Conservation (phyloP, 1,284 basidiomycete genomes). For the Phaffia rhodozyma region DNA sequence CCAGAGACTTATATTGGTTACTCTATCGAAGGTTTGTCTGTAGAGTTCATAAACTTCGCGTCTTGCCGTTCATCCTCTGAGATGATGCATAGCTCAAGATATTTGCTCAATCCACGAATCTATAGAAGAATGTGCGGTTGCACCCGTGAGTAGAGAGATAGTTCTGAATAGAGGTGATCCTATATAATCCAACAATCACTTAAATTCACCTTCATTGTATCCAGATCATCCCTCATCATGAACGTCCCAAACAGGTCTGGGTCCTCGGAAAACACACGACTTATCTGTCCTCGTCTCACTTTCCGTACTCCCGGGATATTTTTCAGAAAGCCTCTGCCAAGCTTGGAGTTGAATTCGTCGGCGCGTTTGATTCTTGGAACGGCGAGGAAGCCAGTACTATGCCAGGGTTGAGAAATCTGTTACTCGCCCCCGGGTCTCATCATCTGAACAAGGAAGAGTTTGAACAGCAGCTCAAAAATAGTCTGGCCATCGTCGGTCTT, state of each 20-base stretch:
- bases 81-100: too few species aligned
- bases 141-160: too few species aligned
- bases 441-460: not conserved
- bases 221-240: not conserved
- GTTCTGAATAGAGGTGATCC: too few species aligned
- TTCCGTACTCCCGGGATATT: constrained; percentile 2
- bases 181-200: too few species aligned
- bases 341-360: not conserved
- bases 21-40: not conserved
- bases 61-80: too few species aligned
- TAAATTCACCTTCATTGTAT: too few species aligned
- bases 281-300: not conserved
- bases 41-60: too few species aligned
- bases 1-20: not conserved
- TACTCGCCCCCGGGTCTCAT: not conserved
- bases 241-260: not conserved
- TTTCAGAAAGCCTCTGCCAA: not conserved
- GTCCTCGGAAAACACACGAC: not conserved
- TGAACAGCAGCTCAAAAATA: not conserved
- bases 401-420: not conserved
- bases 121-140: not conserved
- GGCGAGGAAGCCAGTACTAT: not conserved
- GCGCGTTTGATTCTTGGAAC: not conserved
- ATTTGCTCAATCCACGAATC: too few species aligned
- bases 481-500: not conserved